These are phyloP conservation scores for Globisporangium splendens DNA, from an alignment of 352 stramenopile genomes.

Conservation along the genomic window DNA sequence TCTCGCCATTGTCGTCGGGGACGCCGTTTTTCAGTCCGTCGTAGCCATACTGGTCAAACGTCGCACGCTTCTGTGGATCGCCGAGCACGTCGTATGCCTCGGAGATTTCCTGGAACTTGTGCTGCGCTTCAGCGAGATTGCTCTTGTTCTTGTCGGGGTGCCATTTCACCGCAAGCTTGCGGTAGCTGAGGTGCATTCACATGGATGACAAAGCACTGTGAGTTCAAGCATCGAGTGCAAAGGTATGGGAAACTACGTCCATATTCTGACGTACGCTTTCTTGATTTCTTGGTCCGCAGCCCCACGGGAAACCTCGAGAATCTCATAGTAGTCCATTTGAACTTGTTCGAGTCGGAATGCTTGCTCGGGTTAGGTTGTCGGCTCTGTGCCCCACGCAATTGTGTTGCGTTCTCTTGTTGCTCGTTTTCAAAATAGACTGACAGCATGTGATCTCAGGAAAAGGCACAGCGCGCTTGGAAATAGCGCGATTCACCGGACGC, in stretches of 20 bases:
- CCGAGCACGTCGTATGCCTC: conserved; percentile 94
- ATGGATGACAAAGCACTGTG: background rate
- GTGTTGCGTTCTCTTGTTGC: background rate
- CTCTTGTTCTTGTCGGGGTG: conserved; percentile 95
- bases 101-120: conserved; percentile 93
- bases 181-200: conserved; percentile 56
- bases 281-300: conserved; percentile 89
- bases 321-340: conserved; percentile 90
- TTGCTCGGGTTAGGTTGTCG: too few species aligned
- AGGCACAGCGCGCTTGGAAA: background rate
- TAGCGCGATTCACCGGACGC: background rate
- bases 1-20: conserved; percentile 67
- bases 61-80: conserved; percentile 85
- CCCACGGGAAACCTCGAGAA: conserved; percentile 81
- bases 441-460: background rate
- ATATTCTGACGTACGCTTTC: conserved; percentile 67
- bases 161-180: conserved; percentile 92
- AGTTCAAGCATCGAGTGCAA: background rate
- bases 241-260: too few species aligned
- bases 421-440: background rate
- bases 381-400: too few species aligned
- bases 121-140: conserved; percentile 82
- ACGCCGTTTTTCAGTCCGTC: conserved; percentile 91
- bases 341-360: too few species aligned
- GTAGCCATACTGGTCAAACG: conserved; percentile 95